phyloP scores from a whole-genome alignment of 371 early-diverging fungal species.

The Amoeboaphelidium protococcarum region DNA sequence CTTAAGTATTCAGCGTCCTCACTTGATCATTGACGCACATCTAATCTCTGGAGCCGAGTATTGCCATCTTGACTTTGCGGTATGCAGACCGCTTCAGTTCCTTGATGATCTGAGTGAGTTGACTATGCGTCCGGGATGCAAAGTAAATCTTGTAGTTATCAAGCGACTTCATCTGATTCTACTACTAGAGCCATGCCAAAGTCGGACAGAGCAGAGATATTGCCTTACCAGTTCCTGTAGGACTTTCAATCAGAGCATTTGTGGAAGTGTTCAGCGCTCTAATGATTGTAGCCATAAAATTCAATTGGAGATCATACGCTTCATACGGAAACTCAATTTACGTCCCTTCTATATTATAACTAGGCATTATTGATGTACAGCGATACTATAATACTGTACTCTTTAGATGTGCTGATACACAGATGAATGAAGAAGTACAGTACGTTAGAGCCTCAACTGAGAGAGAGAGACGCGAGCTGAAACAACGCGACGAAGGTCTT shows the following conservation, averaged over 20 bases:
- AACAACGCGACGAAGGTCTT: neutral
- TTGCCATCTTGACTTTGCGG: constrained; percentile 4
- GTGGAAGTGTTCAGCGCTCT: constrained; percentile 11
- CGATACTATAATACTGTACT: too few species aligned
- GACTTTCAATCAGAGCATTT: constrained; percentile 28
- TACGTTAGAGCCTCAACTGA: neutral
- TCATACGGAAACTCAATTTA: constrained; percentile 19
- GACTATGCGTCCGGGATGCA: constrained; percentile 76
- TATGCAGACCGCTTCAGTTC: constrained; percentile 60
- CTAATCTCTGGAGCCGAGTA: constrained; percentile 11
- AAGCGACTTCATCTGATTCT: neutral
- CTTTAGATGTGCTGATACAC: too few species aligned
- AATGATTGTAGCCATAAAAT: constrained; percentile 21
- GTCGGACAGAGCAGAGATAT: constrained; percentile 25
- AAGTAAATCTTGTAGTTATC: constrained; percentile 23
- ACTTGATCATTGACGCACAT: constrained; percentile 10
- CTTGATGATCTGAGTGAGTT: constrained; percentile 62
- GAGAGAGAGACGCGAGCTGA: neutral
- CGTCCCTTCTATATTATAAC: neutral
- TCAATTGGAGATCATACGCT: constrained; percentile 25
- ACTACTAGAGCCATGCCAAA: constrained; percentile 14
- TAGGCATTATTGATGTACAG: too few species aligned
- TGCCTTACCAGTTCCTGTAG: constrained; percentile 36
- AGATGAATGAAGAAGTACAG: neutral
- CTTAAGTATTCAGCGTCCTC: neutral